Percentiles rank a stretch among this genome's conserved stretches.
phyloP scores from a whole-genome alignment of 352 stramenopile species.

The Pythium utonaiense region DNA sequence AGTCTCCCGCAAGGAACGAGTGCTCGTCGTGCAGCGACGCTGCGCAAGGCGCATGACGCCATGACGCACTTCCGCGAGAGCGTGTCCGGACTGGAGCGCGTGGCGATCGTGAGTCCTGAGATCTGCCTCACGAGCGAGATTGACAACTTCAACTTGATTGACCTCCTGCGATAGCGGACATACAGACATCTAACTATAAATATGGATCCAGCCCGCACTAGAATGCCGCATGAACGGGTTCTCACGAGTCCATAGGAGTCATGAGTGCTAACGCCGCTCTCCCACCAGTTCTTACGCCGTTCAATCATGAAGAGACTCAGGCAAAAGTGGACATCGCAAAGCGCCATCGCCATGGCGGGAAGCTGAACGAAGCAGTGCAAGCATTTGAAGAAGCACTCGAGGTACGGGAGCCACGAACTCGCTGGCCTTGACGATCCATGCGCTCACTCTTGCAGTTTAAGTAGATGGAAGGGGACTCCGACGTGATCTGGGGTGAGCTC shows the following conservation, averaged over 20 bases:
- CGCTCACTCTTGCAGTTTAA: not conserved
- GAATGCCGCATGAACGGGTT: not conserved
- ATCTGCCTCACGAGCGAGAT: slow-evolving; percentile 43
- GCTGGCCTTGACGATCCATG: not conserved
- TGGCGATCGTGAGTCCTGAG: slow-evolving; percentile 37
- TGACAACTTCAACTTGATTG: slow-evolving; percentile 38
- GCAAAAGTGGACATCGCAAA: slow-evolving; percentile 29
- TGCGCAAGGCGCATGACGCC: slow-evolving; percentile 25
- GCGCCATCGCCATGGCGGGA: slow-evolving; percentile 30
- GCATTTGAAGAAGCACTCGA: slow-evolving; percentile 43
- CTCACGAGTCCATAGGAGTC: not conserved
- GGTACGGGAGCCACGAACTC: slow-evolving; percentile 23
- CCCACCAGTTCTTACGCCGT: not conserved
- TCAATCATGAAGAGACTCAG: slow-evolving; percentile 31
- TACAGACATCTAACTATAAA: slow-evolving; percentile 11
- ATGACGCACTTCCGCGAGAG: slow-evolving; percentile 26
- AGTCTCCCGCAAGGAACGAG: slow-evolving; percentile 38
- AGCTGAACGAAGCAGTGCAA: slow-evolving; percentile 36
- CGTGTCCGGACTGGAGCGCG: slow-evolving; percentile 35
- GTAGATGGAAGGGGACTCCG: slow-evolving; percentile 53
- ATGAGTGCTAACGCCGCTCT: not conserved
- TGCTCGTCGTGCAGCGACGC: slow-evolving; percentile 20
- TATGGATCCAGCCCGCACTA: not conserved
- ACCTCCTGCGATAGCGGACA: not conserved
- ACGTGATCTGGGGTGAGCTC: slow-evolving; percentile 54